Evolutionary conservation across 1,284 basidiomycete species (phyloP), one percentile per base, ranked within the genome.

Genomic region (Caloboletus inedulis): DNA sequence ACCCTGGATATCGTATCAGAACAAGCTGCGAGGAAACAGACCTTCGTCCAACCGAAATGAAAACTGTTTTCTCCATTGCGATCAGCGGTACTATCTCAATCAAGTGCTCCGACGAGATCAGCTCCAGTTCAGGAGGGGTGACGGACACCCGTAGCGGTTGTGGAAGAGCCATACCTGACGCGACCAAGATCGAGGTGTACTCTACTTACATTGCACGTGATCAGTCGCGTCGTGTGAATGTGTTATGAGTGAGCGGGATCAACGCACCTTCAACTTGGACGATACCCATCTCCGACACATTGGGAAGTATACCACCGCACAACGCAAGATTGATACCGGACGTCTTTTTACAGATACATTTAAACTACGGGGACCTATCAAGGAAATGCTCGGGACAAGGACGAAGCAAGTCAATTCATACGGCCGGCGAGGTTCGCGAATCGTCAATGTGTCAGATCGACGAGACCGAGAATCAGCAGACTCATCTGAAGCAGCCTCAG

Each of bases 81-180:
- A 95, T 90, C 23, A 91, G 75, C 3, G 93, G 93, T 1, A 92
- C 77, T 54, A 95, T 89, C 55, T 91, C 87, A 48, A 96, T 77
- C 27, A 87, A 74, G 59, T 91, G 80, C 59, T 95, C 88, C 23
- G 82, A 89, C 1, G 93, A 89, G 46, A 94, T 80, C 54, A 95
- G 84, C 57, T 94, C 91, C 25, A 94, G 81, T 69, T 96, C 93
- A 56, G 84, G 80, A 37, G 89, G 89, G 5, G 83, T 82, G 18
- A 87, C 75, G 0, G 87, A 86, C 14, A 75, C 72, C 45, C 83
- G 75, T 21, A 91, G 71, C 8, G 82, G 74, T 40, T 71, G 72
- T 36, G 82, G 81, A 50, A 84, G 76, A 31, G 89, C 80, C 89
- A 91, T 61, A n/a, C n/a, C 16, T 43, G 14, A 16, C 7, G 30